Conservation (phyloP, 768 basidiomycete species). For the Daedaleopsis sinensis region DNA sequence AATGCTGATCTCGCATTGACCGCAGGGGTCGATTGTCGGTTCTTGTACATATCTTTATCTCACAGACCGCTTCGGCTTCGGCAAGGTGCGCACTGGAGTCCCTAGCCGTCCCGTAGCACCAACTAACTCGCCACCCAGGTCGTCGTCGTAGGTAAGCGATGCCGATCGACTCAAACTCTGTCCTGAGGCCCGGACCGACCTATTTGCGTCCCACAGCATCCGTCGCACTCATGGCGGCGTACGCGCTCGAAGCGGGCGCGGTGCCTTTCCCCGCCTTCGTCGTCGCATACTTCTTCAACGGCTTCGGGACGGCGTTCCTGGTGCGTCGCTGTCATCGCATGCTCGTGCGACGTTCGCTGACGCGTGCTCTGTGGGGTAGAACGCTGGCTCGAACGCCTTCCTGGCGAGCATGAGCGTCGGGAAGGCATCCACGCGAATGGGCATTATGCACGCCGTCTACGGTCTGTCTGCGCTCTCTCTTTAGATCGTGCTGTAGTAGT, state of each 20-base stretch:
- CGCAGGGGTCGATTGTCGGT: slow-evolving; percentile 48
- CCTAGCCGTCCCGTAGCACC: neutral
- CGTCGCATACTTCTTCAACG: slow-evolving; percentile 46
- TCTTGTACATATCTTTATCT: slow-evolving; percentile 49
- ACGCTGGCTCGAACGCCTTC: slow-evolving; percentile 74
- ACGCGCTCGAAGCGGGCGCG: slow-evolving; percentile 52
- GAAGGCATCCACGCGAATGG: slow-evolving; percentile 63
- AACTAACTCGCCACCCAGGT: neutral
- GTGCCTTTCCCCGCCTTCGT: slow-evolving; percentile 69
- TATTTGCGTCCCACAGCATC: slow-evolving; percentile 41
- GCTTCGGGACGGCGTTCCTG: slow-evolving; percentile 44
- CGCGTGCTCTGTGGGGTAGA: slow-evolving; percentile 38
- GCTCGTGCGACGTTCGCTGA: neutral
- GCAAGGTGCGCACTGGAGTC: slow-evolving; percentile 37
- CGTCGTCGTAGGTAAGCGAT: slow-evolving; percentile 7
- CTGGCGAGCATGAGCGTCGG: slow-evolving; percentile 52
- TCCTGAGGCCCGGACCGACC: neutral
- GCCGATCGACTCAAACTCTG: neutral
- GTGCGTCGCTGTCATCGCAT: neutral
- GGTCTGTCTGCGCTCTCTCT: slow-evolving; percentile 33
- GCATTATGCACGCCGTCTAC: slow-evolving; percentile 47
- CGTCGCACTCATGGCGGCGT: slow-evolving; percentile 52
- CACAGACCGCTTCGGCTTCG: slow-evolving; percentile 46
- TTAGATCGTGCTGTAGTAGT: neutral
- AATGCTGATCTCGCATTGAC: neutral